Evolutionary conservation across 352 stramenopile species (phyloP).

Genomic region (Globisporangium viniferum): DNA sequence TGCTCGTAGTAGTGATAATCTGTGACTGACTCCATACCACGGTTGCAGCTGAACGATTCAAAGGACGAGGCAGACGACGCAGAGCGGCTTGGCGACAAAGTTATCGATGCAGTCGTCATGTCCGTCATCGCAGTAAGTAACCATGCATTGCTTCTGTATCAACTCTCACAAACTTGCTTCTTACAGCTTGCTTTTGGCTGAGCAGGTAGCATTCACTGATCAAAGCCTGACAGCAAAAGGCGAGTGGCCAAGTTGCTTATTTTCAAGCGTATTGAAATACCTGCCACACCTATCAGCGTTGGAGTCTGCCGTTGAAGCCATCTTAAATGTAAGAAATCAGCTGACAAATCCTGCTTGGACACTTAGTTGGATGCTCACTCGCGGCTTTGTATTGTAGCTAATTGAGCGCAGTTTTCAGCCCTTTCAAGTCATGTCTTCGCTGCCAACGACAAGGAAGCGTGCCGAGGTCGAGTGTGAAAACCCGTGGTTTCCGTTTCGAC

Average conservation of each 20-base stretch:
- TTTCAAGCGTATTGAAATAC: conserved; percentile 14
- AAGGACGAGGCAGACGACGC: conserved; percentile 15
- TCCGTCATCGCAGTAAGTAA: conserved; percentile 22
- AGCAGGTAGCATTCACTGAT: conserved; percentile 1
- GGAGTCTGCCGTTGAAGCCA: neutral
- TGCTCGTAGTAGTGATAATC: neutral
- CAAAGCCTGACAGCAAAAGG: neutral
- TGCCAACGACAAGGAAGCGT: neutral
- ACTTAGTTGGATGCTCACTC: neutral
- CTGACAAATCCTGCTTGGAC: neutral
- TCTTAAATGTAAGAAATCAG: conserved; percentile 12
- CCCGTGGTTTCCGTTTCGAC: conserved; percentile 56
- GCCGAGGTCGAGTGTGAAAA: conserved; percentile 13
- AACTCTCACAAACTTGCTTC: neutral
- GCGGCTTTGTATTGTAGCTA: neutral
- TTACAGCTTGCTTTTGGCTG: neutral
- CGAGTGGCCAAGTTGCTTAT: neutral
- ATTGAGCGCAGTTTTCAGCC: neutral
- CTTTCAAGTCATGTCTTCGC: neutral
- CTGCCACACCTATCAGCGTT: neutral
- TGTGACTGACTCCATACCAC: neutral
- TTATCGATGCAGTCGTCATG: conserved; percentile 25
- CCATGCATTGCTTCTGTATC: neutral
- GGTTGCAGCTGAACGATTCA: conserved; percentile 2
- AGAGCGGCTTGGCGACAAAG: conserved; percentile 18